Evolutionary conservation across 1,284 basidiomycete genomes (phyloP).

Genomic region (Sporisorium exsertum): DNA sequence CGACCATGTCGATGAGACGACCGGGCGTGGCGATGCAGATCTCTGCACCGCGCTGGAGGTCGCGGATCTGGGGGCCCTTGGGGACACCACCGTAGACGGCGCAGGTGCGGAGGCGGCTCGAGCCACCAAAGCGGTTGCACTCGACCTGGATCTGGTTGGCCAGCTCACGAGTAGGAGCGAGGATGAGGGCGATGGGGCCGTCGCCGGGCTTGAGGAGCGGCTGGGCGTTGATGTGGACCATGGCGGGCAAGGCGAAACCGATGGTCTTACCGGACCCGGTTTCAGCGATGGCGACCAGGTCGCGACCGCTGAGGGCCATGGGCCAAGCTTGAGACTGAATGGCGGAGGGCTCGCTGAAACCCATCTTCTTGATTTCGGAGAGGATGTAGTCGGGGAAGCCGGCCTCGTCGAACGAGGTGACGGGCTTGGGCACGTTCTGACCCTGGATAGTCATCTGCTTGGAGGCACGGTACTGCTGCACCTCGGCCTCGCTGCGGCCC

Average conservation of each 20-base stretch:
- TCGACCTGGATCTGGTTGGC: conserved; percentile 99
- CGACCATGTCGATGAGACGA: conserved; percentile 86
- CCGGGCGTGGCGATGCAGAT: conserved; percentile 86
- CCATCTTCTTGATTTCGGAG: conserved; percentile 90
- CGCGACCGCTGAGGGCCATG: conserved; percentile 92
- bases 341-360: conserved; percentile 87
- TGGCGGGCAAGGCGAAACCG: conserved; percentile 95
- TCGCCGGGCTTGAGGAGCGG: conserved; percentile 92
- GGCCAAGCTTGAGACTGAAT: conserved; percentile 99
- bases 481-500: conserved; percentile 82
- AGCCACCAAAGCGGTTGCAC: conserved; percentile 97
- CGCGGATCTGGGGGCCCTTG: conserved; percentile 97
- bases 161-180: conserved; percentile 97
- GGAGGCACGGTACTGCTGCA: conserved; percentile 83
- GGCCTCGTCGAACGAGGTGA: conserved; percentile 91
- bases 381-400: conserved; percentile 97
- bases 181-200: conserved; percentile 94
- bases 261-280: conserved; percentile 79
- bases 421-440: conserved; percentile 85
- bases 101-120: conserved; percentile 96
- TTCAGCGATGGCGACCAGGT: conserved; percentile 91
- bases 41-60: conserved; percentile 95
- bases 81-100: conserved; percentile 99
- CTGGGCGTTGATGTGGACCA: conserved; percentile 99
- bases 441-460: conserved; percentile 97